phyloP scores from a whole-genome alignment of 208 protist genomes.

The Plasmodiophora brassicae region DNA sequence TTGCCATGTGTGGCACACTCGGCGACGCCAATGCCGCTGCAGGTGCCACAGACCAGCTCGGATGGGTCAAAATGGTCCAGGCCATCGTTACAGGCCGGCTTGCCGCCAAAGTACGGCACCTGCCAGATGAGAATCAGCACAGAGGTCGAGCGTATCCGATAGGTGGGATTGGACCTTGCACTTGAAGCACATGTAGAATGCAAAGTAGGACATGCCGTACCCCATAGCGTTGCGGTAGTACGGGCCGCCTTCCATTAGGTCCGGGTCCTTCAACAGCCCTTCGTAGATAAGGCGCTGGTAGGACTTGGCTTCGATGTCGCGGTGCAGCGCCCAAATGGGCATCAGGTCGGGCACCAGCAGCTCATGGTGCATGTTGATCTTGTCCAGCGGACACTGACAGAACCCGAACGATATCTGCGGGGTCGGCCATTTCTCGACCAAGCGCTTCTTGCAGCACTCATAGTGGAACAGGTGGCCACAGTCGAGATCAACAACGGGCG shows the following conservation, averaged over 20 bases:
- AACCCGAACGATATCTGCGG: constrained; percentile 35
- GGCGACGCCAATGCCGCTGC: constrained; percentile 15
- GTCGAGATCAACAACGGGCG: constrained; percentile 7
- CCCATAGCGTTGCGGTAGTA: constrained; percentile 32
- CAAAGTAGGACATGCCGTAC: not conserved
- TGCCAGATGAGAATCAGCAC: no score
- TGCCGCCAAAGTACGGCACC: constrained; percentile 27
- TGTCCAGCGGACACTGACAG: not conserved
- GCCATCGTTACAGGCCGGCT: constrained; percentile 1
- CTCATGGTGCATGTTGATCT: constrained; percentile 32
- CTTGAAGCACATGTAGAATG: constrained; percentile 31
- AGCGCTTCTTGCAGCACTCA: constrained; percentile 27
- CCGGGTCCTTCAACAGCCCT: not conserved
- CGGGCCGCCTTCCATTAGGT: not conserved
- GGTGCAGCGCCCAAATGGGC: constrained; percentile 21
- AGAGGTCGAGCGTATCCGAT: no score
- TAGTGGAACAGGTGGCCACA: constrained; percentile 36
- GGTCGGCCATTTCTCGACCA: not conserved
- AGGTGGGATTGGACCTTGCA: constrained; percentile 12
- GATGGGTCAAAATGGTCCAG: constrained; percentile 32
- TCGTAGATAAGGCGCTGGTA: constrained; percentile 21
- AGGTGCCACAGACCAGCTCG: constrained; percentile 22
- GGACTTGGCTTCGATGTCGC: constrained; percentile 18
- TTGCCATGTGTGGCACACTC: constrained; percentile 28
- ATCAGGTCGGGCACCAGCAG: not conserved